Conservation (phyloP, 257 asterid species). For the Knoxia roxburghii region DNA sequence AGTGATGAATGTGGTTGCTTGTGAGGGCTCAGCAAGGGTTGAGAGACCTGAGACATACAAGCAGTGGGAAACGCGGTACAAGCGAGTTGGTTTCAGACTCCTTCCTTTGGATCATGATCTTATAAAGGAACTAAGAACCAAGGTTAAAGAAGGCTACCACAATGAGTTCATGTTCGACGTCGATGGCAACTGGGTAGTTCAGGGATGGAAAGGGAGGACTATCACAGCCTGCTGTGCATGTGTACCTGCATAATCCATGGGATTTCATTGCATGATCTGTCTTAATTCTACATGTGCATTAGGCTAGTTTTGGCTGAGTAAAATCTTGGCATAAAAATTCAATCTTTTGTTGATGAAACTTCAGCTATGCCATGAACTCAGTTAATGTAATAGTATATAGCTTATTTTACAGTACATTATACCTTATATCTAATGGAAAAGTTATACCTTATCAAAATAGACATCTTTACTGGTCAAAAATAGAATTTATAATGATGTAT, state of each 20-base stretch:
- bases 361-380: neutral
- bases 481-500: too few relatives aligned
- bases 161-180: conserved; percentile 18
- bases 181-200: conserved; percentile 17
- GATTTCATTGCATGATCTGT: neutral
- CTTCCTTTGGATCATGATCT: conserved; percentile 15
- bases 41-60: conserved; percentile 26
- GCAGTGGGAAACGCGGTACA: conserved; percentile 19
- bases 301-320: neutral
- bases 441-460: too few relatives aligned
- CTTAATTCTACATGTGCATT: neutral
- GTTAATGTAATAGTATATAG: too few relatives aligned
- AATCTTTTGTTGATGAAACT: neutral
- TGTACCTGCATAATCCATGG: conserved; percentile 14
- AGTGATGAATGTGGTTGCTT: conserved; percentile 22
- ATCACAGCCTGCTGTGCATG: conserved; percentile 14
- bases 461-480: too few relatives aligned
- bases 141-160: conserved; percentile 17
- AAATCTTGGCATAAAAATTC: neutral
- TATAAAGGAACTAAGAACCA: conserved; percentile 8
- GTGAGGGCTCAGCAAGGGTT: conserved; percentile 18
- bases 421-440: too few relatives aligned
- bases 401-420: too few relatives aligned
- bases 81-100: conserved; percentile 16
- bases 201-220: conserved; percentile 26